A percentile compares a stretch with the other conserved stretches of the same genome.
These are phyloP conservation scores for Jacaranda copaia DNA, from an alignment of 257 asterid species.

Conservation along the genomic window DNA sequence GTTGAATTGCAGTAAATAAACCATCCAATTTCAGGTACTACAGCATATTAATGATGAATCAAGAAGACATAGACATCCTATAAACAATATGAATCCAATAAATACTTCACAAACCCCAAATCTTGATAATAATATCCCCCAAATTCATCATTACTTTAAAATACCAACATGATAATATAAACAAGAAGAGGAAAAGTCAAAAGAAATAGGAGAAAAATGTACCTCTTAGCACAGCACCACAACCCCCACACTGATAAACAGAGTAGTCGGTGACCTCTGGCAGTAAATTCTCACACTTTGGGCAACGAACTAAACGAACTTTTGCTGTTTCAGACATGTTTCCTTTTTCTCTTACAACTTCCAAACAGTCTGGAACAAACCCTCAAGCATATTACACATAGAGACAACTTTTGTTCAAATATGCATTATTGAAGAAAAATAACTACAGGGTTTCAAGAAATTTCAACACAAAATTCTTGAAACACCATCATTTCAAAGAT, in stretches of 20 bases:
- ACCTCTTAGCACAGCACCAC: conserved; percentile 88
- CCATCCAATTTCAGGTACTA: conserved; percentile 12
- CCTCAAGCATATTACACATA: conserved; percentile 36
- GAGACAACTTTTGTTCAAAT: neutral
- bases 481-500: conserved; percentile 11
- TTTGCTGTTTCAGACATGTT: conserved; percentile 75
- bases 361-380: conserved; percentile 36
- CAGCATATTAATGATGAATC: conserved; percentile 16
- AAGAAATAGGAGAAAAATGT: conserved; percentile 20
- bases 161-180: conserved; percentile 23
- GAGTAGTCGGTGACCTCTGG: conserved; percentile 80
- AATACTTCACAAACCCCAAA: conserved; percentile 30
- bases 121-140: conserved; percentile 9
- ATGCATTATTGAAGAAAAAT: conserved; percentile 29
- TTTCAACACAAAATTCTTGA: neutral
- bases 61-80: conserved; percentile 14
- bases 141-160: conserved; percentile 14
- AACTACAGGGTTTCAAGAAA: conserved; percentile 25
- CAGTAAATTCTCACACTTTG: conserved; percentile 78
- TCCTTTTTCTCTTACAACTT: conserved; percentile 16
- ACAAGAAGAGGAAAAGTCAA: conserved; percentile 5
- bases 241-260: conserved; percentile 82
- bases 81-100: conserved; percentile 13
- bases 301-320: conserved; percentile 85
- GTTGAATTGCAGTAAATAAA: neutral